Base-by-base conservation (phyloP, 2,329 filamentous ascomycete species). In the Cercospora beticola region DNA sequence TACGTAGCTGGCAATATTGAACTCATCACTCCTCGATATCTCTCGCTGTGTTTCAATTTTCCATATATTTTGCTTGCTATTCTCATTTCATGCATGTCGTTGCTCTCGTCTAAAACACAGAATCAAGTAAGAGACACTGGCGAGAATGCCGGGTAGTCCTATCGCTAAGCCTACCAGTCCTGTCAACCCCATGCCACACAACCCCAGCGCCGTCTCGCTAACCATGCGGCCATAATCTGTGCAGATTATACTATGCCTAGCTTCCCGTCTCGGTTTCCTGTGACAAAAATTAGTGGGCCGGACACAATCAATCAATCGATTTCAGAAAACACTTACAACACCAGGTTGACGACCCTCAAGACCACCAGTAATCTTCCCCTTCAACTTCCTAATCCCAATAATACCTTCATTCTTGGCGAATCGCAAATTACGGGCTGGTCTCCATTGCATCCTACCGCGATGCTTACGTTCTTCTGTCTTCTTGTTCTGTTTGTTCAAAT, bases 361-460 rank as follows among this genome's bases (percentile, higher is more conserved):
- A 28, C 84, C 84, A 21, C 87, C 86, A 36, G 89, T 90, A 9
- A 95, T 85, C 77, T 92, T 89, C 76, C 91, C 90, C 79, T 90
- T 91, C 65, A 96, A 81, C 78, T 92, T 92, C 56, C 89, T 85
- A 5, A 93, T 80, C 0, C 92, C 92, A 81, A 90, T 94, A 75
- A 91, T 90, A 0, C 91, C 88, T 83, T 98, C 92, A 75, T 97
- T 86, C 81, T 95, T 97, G 54, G 90, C 94, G 79, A 97, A 98
- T 73, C 89, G 88, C 23, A 88, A 84, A 77, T 97, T 97, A 49
- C 94, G 86, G 78, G 94, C 91, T 0, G 94, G 94, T 76, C 89
- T 92, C 93, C 94, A 98, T 79, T 98, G 94, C 92, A 97, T 97
- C 77, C 97, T 76, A 0, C 94, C 94, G 10, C 94, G 86, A 74